These are phyloP conservation scores for Colletotrichum sublineola DNA, from an alignment of 2,329 filamentous ascomycete species.

Conservation along the genomic window DNA sequence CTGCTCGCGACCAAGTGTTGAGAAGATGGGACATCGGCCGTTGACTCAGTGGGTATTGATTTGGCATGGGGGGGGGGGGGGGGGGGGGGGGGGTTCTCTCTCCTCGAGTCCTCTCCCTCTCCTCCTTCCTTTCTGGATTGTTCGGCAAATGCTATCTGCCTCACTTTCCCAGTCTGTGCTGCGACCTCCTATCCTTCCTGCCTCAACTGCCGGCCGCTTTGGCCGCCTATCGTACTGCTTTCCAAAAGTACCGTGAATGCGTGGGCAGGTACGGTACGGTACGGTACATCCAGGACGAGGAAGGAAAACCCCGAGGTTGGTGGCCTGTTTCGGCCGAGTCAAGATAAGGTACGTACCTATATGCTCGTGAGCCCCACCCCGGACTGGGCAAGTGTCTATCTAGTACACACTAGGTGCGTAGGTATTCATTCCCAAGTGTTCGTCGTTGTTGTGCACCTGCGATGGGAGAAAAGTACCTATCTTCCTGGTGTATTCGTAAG, in stretches of 20 bases:
- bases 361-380: background rate
- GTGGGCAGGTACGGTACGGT: background rate
- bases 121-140: background rate
- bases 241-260: background rate
- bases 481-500: background rate
- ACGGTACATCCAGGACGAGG: background rate
- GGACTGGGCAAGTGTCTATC: background rate
- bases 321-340: background rate
- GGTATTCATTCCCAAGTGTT: too few relatives aligned
- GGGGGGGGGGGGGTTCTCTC: background rate
- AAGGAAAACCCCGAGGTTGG: background rate
- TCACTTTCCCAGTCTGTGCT: background rate
- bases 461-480: background rate
- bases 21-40: background rate
- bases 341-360: constrained; percentile 5
- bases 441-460: too few relatives aligned
- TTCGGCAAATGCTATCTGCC: background rate
- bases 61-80: background rate
- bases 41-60: background rate
- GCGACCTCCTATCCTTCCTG: background rate
- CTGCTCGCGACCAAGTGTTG: background rate
- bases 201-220: background rate
- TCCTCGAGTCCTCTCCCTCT: background rate
- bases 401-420: background rate
- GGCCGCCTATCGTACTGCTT: background rate